Evolutionary conservation across 257 asterid genomes (phyloP), one percentile per base, ranked within the genome.

Genomic region (Solanum rostratum): DNA sequence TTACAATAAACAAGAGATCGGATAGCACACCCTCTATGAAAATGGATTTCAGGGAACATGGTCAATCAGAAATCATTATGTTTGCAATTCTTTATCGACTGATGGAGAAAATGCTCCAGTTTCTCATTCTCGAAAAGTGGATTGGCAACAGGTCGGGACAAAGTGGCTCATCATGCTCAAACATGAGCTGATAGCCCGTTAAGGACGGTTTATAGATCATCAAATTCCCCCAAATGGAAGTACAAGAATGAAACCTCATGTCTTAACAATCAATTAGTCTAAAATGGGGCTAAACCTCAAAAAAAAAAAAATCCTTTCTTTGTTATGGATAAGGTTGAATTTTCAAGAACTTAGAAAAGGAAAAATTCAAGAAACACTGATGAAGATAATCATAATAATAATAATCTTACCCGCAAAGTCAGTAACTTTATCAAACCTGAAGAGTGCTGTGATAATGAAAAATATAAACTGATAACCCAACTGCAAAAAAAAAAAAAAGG

Each of bases 371-470:
- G n/a, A 24, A 74, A 76, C 82, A 41, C 16, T 24, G 57, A 70
- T 70, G 33, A 39, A 69, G 16, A 74, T 41, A n/a, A n/a, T n/a
- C n/a, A n/a, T n/a, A 19, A 41, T n/a, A 24, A 2, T 39, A 45
- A 27, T 19, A 79, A 80, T 79, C 49, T 15, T 83, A 95, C 99
- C 98, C 2, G 99, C 98, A 87, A 97, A 97, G 89, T 97, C 99
- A 15, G 99, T 97, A 86, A 97, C 94, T 89, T 97, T 97, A 89
- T 97, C 99, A 84, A 97, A 90, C 88, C 85, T 92, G 52, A 97
- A 88, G 83, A 97, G 95, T 41, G 98, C 98, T 27, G 99, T 95
- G 90, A 97, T 90, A 68, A 92, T 68, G 74, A 97, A 97, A 95
- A 97, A 97, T 68, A 88, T 22, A 0, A 95, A 87, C 79, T 97